Conservation (phyloP, 179 eudicot genomes). For the Beta corolliflora region DNA sequence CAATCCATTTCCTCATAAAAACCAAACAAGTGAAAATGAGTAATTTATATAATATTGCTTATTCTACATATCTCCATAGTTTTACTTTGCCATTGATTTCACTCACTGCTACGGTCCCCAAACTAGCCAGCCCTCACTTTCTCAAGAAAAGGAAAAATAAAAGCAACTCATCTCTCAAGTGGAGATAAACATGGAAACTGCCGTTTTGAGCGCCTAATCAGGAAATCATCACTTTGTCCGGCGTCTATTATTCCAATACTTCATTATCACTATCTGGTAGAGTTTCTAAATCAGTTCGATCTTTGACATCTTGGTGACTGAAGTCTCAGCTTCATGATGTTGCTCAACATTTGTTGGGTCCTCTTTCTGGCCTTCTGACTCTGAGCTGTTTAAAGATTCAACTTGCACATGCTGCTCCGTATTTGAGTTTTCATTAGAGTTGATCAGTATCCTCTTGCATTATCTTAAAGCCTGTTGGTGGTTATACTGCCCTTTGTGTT, state of each 20-base stretch:
- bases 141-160: neutral
- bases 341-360: conserved; percentile 21
- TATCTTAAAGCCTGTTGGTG: no score
- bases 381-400: conserved; percentile 11
- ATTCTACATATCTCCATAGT: no score
- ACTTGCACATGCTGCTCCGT: conserved; percentile 30
- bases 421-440: conserved; percentile 12
- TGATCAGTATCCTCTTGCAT: conserved; percentile 37
- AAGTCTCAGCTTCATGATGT: conserved; percentile 34
- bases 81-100: no score
- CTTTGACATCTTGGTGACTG: conserved; percentile 58
- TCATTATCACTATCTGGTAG: conserved; percentile 52
- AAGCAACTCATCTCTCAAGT: conserved; percentile 11
- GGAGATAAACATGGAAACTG: neutral
- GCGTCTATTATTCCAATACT: conserved; percentile 40
- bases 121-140: neutral
- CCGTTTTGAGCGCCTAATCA: conserved; percentile 2
- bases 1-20: no score
- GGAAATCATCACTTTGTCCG: conserved; percentile 35
- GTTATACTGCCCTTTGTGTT: no score
- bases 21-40: no score
- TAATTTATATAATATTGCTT: no score
- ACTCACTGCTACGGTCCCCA: no score
- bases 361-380: conserved; percentile 24
- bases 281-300: conserved; percentile 57